Conservation (phyloP, 75 land plant species). For the Cryptomeria japonica region DNA sequence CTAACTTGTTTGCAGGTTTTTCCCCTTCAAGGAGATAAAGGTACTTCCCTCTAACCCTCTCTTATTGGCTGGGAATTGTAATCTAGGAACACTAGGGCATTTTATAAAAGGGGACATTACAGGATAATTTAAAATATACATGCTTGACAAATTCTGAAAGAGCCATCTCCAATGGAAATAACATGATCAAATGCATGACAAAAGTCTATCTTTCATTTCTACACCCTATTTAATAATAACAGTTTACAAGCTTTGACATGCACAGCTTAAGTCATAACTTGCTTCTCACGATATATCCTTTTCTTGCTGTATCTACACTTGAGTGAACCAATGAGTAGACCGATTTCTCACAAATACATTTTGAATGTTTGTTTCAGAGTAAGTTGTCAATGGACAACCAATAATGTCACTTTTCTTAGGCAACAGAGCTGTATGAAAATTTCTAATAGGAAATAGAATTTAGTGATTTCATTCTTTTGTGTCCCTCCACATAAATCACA, state of each 20-base stretch:
- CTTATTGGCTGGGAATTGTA: no score
- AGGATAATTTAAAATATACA: not conserved
- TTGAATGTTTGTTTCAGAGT: not conserved
- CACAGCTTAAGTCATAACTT: not conserved
- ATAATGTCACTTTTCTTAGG: not conserved
- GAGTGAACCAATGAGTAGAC: not conserved
- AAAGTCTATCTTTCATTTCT: not conserved
- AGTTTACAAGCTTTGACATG: not conserved
- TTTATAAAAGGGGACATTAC: no score
- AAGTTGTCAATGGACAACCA: not conserved
- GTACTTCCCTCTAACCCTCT: no score
- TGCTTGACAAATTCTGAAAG: not conserved
- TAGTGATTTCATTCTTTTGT: not conserved
- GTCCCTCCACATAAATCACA: not conserved
- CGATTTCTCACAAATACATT: no score
- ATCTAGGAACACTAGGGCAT: no score
- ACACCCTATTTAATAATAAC: not conserved
- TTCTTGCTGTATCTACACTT: not conserved
- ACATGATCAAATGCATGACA: not conserved
- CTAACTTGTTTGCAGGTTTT: no score
- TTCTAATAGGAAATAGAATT: not conserved
- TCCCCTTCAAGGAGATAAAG: no score
- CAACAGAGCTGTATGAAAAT: not conserved
- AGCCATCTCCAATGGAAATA: not conserved
- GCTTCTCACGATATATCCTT: not conserved